These are phyloP conservation scores for Fragosphaeria purpurea DNA, from an alignment of 2,329 filamentous ascomycete genomes.

Conservation along the genomic window DNA sequence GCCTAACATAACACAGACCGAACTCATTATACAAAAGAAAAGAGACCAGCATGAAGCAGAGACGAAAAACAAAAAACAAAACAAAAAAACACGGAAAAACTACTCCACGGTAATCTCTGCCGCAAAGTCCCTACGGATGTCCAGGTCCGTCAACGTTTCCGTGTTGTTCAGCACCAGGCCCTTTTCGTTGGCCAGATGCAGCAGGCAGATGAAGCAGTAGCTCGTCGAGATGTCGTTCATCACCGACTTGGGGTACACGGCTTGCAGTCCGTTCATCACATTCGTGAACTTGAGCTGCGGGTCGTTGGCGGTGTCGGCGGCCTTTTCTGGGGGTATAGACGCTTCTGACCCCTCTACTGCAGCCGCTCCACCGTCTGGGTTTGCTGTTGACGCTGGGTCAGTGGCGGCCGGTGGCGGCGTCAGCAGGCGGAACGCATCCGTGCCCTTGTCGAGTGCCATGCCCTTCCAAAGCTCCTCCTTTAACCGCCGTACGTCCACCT, in stretches of 20 bases:
- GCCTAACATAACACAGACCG: too few relatives aligned
- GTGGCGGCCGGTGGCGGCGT: slow-evolving; percentile 11
- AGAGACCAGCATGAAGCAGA: too few relatives aligned
- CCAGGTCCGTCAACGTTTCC: slow-evolving; percentile 46
- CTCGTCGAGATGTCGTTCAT: slow-evolving; percentile 94
- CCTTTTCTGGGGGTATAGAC: background rate
- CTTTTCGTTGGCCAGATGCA: slow-evolving; percentile 90
- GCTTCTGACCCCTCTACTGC: background rate
- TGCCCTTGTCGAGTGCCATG: slow-evolving; percentile 45
- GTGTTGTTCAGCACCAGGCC: slow-evolving; percentile 66
- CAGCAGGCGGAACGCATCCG: slow-evolving; percentile 20
- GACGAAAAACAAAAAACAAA: background rate
- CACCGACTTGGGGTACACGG: slow-evolving; percentile 73
- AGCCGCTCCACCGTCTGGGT: too few relatives aligned
- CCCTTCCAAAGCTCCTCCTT: slow-evolving; percentile 64
- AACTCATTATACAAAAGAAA: too few relatives aligned
- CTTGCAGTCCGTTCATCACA: slow-evolving; percentile 81
- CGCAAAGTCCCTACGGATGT: slow-evolving; percentile 52
- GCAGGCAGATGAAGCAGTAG: slow-evolving; percentile 82
- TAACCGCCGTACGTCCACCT: slow-evolving; percentile 57
- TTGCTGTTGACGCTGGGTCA: too few relatives aligned
- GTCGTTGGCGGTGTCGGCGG: slow-evolving; percentile 27
- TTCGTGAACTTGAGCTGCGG: slow-evolving; percentile 70
- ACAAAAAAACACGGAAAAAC: background rate
- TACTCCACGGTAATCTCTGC: slow-evolving; percentile 43